Evolutionary conservation across 495 filamentous ascomycete species (phyloP), one percentile per base, ranked within the genome.

Genomic region (Astrothelium subdiscretum): DNA sequence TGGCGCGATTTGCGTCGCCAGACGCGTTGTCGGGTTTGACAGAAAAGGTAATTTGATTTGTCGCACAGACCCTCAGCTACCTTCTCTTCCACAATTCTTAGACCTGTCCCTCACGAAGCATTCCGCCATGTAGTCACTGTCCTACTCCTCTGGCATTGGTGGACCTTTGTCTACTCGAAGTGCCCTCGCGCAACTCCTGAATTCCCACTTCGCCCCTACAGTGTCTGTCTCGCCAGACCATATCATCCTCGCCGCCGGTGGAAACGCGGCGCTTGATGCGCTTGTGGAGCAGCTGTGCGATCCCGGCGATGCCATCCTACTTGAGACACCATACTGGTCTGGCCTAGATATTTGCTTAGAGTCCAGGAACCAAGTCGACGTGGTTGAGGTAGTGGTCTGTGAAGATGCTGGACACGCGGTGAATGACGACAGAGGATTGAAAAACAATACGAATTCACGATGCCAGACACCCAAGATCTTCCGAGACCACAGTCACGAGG

Each of bases 251-350:
- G 69, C 75, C 3, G 69, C 75, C n/a, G 75, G 74, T n/a, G 71
- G 73, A 2, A 18, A 72, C 64, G 18, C 62, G 70, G 22, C 72
- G 67, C 24, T 77, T 48, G 66, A 78, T 71, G 69, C 74, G 69
- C 31, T 77, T 66, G 22, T 73, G 5, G 77, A 71, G 64, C 74
- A 71, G 42, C 69, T 80, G 6, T 77, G 76, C 18, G 74, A 79
- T 42, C 68, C 71, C 0, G 76, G 75, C 0, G 79, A 81, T 43
- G 76, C 72, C 0, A 72, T 80, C 5, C 65, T 81, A 0, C 72
- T 79, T 32, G 73, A 67, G 27, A 70, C 73, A 24, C 79, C 79
- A 11, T 73, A 68, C 40, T 75, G 70, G 64, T 59, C 62, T 31
- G 67, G 67, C 8, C 62, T 66, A 40, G 67, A 68, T 51, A 59